A percentile compares a stretch with the other conserved stretches of the same genome.
phyloP scores from a whole-genome alignment of 306 rosid genomes.

The Rosa lucieae region DNA sequence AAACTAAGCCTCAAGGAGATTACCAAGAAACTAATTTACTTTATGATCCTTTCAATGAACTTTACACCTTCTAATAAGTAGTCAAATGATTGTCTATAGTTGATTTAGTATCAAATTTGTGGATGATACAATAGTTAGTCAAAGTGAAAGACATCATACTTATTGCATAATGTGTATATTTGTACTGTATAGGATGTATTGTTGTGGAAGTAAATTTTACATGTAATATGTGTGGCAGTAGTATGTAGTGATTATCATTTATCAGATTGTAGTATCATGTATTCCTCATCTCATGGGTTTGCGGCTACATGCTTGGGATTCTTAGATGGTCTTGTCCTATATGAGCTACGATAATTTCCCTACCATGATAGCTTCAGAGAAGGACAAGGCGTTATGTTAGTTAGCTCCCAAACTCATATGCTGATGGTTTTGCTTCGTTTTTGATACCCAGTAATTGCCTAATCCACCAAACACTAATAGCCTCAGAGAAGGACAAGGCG shows the following conservation, averaged over 20 bases:
- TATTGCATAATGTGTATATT: neutral
- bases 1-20: neutral
- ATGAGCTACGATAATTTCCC: neutral
- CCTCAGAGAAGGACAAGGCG: too few relatives aligned
- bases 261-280: neutral
- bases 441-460: neutral
- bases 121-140: neutral
- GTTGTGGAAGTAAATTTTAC: neutral
- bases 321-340: neutral
- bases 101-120: neutral
- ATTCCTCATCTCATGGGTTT: neutral
- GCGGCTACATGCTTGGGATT: neutral
- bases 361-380: neutral
- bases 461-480: neutral
- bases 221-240: neutral
- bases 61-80: neutral
- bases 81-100: neutral
- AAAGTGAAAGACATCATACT: neutral
- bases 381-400: neutral
- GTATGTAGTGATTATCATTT: neutral
- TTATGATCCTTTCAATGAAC: neutral
- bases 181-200: neutral
- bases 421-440: neutral
- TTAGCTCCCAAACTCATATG: neutral
- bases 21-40: neutral